These are phyloP conservation scores for Cystofilobasidium capitatum DNA, from an alignment of 768 basidiomycete species.

Conservation along the genomic window DNA sequence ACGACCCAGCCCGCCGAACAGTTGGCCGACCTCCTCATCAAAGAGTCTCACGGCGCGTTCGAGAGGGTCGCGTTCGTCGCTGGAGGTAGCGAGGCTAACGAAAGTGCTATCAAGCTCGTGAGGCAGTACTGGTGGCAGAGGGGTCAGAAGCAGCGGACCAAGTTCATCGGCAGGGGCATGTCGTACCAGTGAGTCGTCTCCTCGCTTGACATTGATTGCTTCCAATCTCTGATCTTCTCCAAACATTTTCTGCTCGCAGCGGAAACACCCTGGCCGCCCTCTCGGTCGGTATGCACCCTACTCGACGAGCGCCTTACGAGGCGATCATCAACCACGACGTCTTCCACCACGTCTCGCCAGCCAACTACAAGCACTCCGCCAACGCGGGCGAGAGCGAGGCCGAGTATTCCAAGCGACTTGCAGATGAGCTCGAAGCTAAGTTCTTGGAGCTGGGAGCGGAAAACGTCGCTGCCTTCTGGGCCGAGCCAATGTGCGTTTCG, in stretches of 20 bases:
- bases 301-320: conserved; percentile 34
- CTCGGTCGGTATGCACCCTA: conserved; percentile 57
- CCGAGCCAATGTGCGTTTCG: conserved; percentile 29
- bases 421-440: conserved; percentile 73
- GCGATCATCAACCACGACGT: conserved; percentile 17
- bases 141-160: conserved; percentile 33
- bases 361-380: conserved; percentile 73
- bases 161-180: conserved; percentile 67
- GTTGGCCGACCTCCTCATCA: conserved; percentile 57
- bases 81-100: conserved; percentile 79
- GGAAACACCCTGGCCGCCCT: conserved; percentile 66
- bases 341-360: conserved; percentile 80
- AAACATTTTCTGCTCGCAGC: no score
- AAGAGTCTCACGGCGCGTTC: conserved; percentile 64
- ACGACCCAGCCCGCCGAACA: conserved; percentile 69
- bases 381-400: conserved; percentile 60
- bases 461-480: conserved; percentile 48
- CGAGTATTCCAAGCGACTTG: conserved; percentile 65
- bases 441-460: conserved; percentile 71
- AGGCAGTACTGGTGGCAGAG: conserved; percentile 49
- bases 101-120: conserved; percentile 69
- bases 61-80: conserved; percentile 60
- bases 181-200: no score
- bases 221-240: no score
- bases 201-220: no score